Base-by-base conservation (phyloP, 1,139 yeast genomes). In the Hansenula sp. region DNA sequence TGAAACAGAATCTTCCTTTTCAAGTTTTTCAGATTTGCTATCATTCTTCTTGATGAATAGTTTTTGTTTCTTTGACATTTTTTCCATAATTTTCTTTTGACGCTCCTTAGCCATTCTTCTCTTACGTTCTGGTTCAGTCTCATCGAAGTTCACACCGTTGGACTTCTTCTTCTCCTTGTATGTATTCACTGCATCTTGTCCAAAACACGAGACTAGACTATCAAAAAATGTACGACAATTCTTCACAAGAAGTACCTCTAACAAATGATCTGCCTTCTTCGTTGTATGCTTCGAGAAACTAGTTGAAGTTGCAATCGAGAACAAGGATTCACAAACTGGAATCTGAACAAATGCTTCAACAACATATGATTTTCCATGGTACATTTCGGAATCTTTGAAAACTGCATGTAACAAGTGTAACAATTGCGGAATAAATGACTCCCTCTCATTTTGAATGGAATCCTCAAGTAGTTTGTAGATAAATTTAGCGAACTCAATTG, bases 31-130 rank as follows among this genome's bases (percentile, higher is more conserved):
- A 16, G 42, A 11, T 2, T 41, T 47, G 8, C 41, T 71, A 34
- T 54, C 57, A 27, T 71, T 68, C 46, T 77, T 77, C 49, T 77
- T 74, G 54, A 84, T 75, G 61, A 91, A 91, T 59, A 71, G 76
- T 12, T 77, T 70, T 58, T 90, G 97, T 56, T 89, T 96, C 49
- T 76, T 81, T 48, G 81, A 78, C 69, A 94, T 84, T 52, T 83
- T 90, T 2, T 84, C 89, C 72, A 93, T 61, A 31, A 90, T 73
- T 55, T 79, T 84, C 31, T 76, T 74, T 58, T 83, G 89, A 46
- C 87, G 77, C 43, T 76, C 80, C 53, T 79, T 73, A 0, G 90
- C 90, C 12, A 81, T 51, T 47, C 83, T 64, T 35, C 70, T 72
- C 55, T 77, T 81, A 33, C 78, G 70, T 27, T 71, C 79, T 43